phyloP scores from a whole-genome alignment of 768 basidiomycete species.

The Neoboletus subvelutipes region DNA sequence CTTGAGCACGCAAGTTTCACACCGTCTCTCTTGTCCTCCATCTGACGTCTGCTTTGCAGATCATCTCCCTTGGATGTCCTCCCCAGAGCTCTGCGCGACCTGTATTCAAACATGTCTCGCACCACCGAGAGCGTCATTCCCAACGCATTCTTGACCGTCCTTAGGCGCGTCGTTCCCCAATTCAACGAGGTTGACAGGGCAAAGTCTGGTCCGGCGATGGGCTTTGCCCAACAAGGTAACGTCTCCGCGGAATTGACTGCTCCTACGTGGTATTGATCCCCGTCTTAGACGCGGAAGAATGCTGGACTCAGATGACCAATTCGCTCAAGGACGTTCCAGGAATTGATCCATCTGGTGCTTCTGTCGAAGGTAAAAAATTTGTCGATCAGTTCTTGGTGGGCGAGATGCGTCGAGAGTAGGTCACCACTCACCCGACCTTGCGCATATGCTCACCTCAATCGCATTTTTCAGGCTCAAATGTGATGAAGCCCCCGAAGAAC shows the following conservation, averaged over 20 bases:
- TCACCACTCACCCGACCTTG: neutral
- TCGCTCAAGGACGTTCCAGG: constrained; percentile 70
- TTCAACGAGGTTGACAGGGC: constrained; percentile 72
- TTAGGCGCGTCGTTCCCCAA: constrained; percentile 84
- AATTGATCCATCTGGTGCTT: constrained; percentile 29
- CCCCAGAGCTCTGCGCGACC: constrained; percentile 55
- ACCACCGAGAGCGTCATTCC: constrained; percentile 81
- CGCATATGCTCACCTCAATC: constrained; percentile 21
- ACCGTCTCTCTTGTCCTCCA: neutral
- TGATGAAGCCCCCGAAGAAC: constrained; percentile 81
- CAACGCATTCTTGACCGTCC: constrained; percentile 56
- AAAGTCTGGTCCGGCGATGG: constrained; percentile 39
- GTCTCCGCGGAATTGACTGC: neutral
- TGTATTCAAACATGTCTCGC: constrained; percentile 70
- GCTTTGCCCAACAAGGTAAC: constrained; percentile 79
- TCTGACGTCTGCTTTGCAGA: constrained; percentile 11
- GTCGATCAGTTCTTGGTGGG: constrained; percentile 83
- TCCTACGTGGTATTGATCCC: neutral
- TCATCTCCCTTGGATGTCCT: constrained; percentile 44
- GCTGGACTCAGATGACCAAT: constrained; percentile 73
- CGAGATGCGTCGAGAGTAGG: constrained; percentile 68
- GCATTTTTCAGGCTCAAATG: constrained; percentile 59
- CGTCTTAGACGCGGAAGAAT: constrained; percentile 88
- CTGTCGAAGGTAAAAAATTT: constrained; percentile 50
- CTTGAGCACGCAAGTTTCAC: constrained; percentile 50